These are phyloP conservation scores for Talaromyces proteolyticus DNA, from an alignment of 495 filamentous ascomycete genomes.

Conservation along the genomic window DNA sequence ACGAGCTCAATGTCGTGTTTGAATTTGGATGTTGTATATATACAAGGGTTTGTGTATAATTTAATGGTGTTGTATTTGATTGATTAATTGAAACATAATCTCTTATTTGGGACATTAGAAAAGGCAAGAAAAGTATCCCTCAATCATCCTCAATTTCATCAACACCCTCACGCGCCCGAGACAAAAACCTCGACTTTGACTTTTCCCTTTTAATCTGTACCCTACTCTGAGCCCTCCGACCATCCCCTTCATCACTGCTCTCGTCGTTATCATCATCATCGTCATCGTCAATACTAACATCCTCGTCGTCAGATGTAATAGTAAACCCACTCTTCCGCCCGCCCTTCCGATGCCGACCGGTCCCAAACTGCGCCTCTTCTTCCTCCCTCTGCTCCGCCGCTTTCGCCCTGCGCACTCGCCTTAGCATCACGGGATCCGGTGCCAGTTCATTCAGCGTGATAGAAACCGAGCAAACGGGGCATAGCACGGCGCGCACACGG, in stretches of 20 bases:
- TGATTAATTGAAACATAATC: background rate
- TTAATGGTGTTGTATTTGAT: background rate
- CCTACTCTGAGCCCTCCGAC: background rate
- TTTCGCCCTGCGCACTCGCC: slow-evolving; percentile 30
- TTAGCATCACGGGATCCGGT: slow-evolving; percentile 33
- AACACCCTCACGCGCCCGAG: background rate
- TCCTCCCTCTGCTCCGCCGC: slow-evolving; percentile 26
- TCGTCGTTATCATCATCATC: slow-evolving; percentile 12
- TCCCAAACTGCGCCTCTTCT: slow-evolving; percentile 25
- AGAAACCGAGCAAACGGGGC: slow-evolving; percentile 40
- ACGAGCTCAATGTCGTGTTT: too few relatives aligned
- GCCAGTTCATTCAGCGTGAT: slow-evolving; percentile 36
- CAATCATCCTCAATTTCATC: slow-evolving; percentile 5
- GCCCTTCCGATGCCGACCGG: slow-evolving; percentile 7
- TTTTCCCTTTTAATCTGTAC: slow-evolving; percentile 18
- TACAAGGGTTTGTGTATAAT: background rate
- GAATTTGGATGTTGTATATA: too few relatives aligned
- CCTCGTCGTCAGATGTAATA: slow-evolving; percentile 20
- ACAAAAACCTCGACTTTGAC: slow-evolving; percentile 6
- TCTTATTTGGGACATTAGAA: too few relatives aligned
- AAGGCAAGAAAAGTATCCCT: too few relatives aligned
- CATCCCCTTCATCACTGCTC: slow-evolving; percentile 9
- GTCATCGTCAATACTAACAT: slow-evolving; percentile 8
- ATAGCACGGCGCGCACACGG: slow-evolving; percentile 31
- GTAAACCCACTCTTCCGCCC: slow-evolving; percentile 16